A percentile compares a stretch with the other conserved stretches of the same genome.
Evolutionary conservation across 352 stramenopile genomes (phyloP).

Genomic region (Phytopythium litorale): DNA sequence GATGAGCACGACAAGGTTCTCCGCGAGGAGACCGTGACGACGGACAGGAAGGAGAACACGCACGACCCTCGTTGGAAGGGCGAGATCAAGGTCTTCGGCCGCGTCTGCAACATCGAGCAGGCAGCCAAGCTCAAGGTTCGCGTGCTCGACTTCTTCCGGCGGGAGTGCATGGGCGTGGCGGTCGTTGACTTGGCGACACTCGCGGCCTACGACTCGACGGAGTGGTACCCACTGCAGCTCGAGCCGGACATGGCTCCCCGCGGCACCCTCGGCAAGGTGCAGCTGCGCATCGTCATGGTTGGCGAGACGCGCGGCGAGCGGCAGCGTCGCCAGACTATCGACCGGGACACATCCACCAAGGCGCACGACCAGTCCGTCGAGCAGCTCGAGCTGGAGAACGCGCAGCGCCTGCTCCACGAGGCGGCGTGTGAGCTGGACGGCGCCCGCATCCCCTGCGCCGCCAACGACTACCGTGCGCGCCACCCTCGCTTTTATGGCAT

Average conservation of each 20-base stretch:
- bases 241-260: constrained; percentile 39
- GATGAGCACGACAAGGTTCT: constrained; percentile 50
- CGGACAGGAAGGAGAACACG: constrained; percentile 49
- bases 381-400: constrained; percentile 65
- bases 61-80: constrained; percentile 54
- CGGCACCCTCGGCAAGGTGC: constrained; percentile 47
- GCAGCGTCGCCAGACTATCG: constrained; percentile 40
- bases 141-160: constrained; percentile 50
- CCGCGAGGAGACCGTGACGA: constrained; percentile 44
- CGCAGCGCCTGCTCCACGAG: constrained; percentile 55
- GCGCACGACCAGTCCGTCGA: constrained; percentile 56
- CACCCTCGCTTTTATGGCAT: constrained; percentile 77
- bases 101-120: constrained; percentile 52
- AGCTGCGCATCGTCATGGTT: constrained; percentile 47
- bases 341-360: constrained; percentile 52
- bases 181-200: constrained; percentile 45
- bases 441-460: constrained; percentile 57
- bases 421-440: constrained; percentile 68
- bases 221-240: constrained; percentile 46
- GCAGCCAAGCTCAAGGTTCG: constrained; percentile 46
- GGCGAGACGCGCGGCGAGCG: constrained; percentile 61
- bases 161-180: constrained; percentile 49
- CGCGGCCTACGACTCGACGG: constrained; percentile 37
- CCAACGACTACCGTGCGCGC: constrained; percentile 52
- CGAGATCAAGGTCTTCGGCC: constrained; percentile 61